Percentiles rank a stretch among this genome's conserved stretches.
phyloP scores from a whole-genome alignment of 345 rosid genomes.

The sweet orange (Citrus sinensis) region DNA sequence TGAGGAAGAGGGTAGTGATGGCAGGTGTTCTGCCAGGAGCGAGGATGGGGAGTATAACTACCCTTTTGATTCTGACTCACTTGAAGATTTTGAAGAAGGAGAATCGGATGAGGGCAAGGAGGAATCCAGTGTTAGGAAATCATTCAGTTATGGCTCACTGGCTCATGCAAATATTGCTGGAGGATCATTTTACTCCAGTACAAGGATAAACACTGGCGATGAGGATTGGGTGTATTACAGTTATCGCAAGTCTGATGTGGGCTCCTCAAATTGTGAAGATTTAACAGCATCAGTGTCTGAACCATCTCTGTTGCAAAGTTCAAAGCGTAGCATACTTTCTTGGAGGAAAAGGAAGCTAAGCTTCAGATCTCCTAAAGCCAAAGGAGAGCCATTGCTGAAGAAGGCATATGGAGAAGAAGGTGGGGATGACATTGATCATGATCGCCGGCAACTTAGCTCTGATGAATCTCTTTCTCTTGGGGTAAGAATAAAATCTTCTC shows the following conservation, averaged over 20 bases:
- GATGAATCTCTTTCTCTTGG: conserved; percentile 57
- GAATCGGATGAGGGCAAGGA: conserved; percentile 76
- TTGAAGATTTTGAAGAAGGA: conserved; percentile 75
- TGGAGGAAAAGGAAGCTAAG: conserved; percentile 95
- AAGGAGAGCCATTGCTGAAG: conserved; percentile 90
- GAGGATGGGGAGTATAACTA: conserved; percentile 72
- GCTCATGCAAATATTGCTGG: conserved; percentile 76
- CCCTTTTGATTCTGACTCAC: conserved; percentile 82
- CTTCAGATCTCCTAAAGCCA: conserved; percentile 80
- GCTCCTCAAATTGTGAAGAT: conserved; percentile 42
- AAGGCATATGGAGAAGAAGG: conserved; percentile 93
- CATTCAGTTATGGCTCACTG: conserved; percentile 80
- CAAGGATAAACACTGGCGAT: conserved; percentile 40
- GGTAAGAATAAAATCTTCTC: conserved; percentile 36
- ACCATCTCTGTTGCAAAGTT: conserved; percentile 39
- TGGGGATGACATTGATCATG: conserved; percentile 98
- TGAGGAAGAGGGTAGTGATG: conserved; percentile 68
- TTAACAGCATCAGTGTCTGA: conserved; percentile 41
- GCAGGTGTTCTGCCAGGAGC: conserved; percentile 61
- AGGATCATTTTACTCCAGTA: conserved; percentile 57
- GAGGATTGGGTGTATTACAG: conserved; percentile 88
- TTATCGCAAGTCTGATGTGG: conserved; percentile 67
- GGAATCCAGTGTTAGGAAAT: conserved; percentile 43
- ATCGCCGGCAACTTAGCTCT: conserved; percentile 86
- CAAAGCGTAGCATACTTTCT: conserved; percentile 66